A percentile compares a stretch with the other conserved stretches of the same genome.
phyloP scores from a whole-genome alignment of 345 rosid genomes.

The Schrenkiella parvula region DNA sequence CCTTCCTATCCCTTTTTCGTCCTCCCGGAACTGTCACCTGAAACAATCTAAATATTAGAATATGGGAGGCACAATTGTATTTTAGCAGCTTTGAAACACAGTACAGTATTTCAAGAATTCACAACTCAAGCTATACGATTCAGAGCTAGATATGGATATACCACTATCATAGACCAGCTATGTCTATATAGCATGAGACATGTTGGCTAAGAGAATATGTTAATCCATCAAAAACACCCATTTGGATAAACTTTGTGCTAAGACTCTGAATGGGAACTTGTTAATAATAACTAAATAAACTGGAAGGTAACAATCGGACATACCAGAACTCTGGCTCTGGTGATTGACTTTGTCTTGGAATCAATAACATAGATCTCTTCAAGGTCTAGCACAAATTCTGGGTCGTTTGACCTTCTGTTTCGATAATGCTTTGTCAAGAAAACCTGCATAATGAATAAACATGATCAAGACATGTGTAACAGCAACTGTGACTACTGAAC shows the following conservation, averaged over 20 bases:
- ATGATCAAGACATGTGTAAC: not conserved
- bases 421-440: conserved; percentile 85
- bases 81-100: not conserved
- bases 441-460: conserved; percentile 44
- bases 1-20: conserved; percentile 75
- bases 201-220: not conserved
- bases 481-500: not conserved
- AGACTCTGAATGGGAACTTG: not conserved
- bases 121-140: conserved; percentile 1
- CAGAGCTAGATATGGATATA: not conserved
- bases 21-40: conserved; percentile 89
- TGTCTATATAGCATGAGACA: not conserved
- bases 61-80: not conserved
- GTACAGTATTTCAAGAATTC: not conserved
- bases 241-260: not conserved
- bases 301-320: conserved; percentile 11
- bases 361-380: conserved; percentile 94
- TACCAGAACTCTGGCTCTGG: conserved; percentile 91
- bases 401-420: conserved; percentile 71
- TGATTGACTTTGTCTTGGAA: conserved; percentile 81
- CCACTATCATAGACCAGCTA: not conserved
- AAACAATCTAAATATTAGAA: conserved; percentile 16
- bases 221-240: not conserved
- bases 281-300: not conserved
- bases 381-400: conserved; percentile 84